Percentiles rank a stretch among this genome's conserved stretches.
Evolutionary conservation across 2,329 filamentous ascomycete species (phyloP).

Genomic region (Exserohilum turcica): DNA sequence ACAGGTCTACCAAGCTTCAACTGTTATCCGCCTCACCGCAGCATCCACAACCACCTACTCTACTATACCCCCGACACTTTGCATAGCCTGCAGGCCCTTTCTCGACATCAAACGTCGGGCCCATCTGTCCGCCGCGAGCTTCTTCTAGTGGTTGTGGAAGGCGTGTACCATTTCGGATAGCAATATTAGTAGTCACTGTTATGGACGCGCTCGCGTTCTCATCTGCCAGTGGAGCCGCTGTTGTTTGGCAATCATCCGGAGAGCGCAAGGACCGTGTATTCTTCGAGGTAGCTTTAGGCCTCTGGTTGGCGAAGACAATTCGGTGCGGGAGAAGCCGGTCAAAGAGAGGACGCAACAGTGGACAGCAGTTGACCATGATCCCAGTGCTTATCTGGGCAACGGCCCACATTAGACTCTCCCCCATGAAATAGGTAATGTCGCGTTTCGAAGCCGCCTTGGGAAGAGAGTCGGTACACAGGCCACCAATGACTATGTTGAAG

Average conservation of each 20-base stretch:
- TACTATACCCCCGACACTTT: not conserved
- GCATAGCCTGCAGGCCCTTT: not conserved
- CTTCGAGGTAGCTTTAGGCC: not conserved
- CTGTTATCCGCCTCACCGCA: not conserved
- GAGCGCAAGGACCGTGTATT: not conserved
- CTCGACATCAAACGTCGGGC: conserved; percentile 26
- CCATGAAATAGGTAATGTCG: conserved; percentile 25
- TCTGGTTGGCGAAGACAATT: conserved; percentile 13
- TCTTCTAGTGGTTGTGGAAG: not conserved
- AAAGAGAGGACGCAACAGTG: conserved; percentile 31
- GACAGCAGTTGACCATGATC: conserved; percentile 33
- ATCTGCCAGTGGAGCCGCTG: not conserved
- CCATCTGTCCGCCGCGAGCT: conserved; percentile 18
- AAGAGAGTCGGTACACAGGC: conserved; percentile 18
- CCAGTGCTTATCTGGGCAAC: conserved; percentile 30
- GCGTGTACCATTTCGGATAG: conserved; percentile 12
- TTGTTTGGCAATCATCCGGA: not conserved
- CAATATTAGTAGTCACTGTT: conserved; percentile 27
- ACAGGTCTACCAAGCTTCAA: no score
- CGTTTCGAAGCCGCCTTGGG: conserved; percentile 2
- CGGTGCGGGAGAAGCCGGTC: conserved; percentile 21
- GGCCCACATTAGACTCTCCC: conserved; percentile 25
- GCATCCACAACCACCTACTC: conserved; percentile 1
- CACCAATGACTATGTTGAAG: conserved; percentile 26
- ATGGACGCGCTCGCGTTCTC: conserved; percentile 16